A percentile compares a stretch with the other conserved stretches of the same genome.
phyloP scores from a whole-genome alignment of 2,329 filamentous ascomycete genomes.

The Venturiaceae sp. region DNA sequence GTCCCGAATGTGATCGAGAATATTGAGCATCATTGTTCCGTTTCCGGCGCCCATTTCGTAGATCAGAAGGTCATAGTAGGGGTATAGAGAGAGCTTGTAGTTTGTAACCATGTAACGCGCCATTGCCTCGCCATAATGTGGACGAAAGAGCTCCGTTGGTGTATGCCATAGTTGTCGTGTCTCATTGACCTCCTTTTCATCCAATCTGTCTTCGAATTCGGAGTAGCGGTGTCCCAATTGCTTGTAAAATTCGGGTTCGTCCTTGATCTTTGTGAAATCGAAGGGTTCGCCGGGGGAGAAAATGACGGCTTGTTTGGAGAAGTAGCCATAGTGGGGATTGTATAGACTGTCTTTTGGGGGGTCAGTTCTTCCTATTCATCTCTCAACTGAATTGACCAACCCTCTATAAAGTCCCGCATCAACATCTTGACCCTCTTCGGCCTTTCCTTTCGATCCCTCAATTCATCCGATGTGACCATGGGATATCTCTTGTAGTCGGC shows the following conservation, averaged over 20 bases:
- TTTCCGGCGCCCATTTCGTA: slow-evolving; percentile 99
- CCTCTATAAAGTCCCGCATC: slow-evolving; percentile 94
- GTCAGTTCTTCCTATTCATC: slow-evolving; percentile 9
- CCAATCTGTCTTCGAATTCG: slow-evolving; percentile 81
- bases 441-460: slow-evolving; percentile 63
- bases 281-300: slow-evolving; percentile 90
- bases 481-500: slow-evolving; percentile 78
- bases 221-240: slow-evolving; percentile 72
- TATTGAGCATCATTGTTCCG: slow-evolving; percentile 95
- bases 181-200: slow-evolving; percentile 59
- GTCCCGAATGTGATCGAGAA: slow-evolving; percentile 90
- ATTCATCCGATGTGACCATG: slow-evolving; percentile 70
- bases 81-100: slow-evolving; percentile 88
- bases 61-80: slow-evolving; percentile 93
- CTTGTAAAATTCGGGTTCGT: slow-evolving; percentile 77
- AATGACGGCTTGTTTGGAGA: slow-evolving; percentile 92
- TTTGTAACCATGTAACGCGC: slow-evolving; percentile 94
- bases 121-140: slow-evolving; percentile 94
- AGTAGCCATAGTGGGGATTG: slow-evolving; percentile 91
- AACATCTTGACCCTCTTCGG: slow-evolving; percentile 92
- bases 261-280: slow-evolving; percentile 68
- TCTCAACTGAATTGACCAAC: slow-evolving; percentile 31
- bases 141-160: slow-evolving; percentile 91
- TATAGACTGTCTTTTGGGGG: slow-evolving; percentile 70
- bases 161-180: slow-evolving; percentile 96